Base-by-base conservation (phyloP, 352 stramenopile species). In the Pythium phragmitis region DNA sequence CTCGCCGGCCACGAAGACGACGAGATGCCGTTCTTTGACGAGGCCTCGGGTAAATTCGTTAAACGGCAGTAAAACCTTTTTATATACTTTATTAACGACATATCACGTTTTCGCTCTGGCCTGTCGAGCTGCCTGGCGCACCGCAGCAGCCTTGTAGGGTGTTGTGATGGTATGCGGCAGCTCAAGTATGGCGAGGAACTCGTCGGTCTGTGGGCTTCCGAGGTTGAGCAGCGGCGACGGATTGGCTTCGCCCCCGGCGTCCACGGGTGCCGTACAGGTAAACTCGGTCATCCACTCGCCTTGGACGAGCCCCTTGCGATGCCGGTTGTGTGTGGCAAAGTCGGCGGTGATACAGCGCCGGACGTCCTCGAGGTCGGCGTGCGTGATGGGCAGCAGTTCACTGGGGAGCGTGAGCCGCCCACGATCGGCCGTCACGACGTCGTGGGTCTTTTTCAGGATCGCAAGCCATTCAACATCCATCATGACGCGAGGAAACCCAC, bases 131-230 rank as follows among this genome's bases (percentile, higher is more conserved):
- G 28, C 48, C 5, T 54, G 48, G 14, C 48, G 26, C 4, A 41
- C 39, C 5, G 39, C 53, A 1, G 13, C 23, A 0, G 16, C 53
- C 5, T 28, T 23, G 67, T 89, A 98, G 17, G 96, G 93, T 19
- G 91, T 72, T 7, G 97, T 99, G 7, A 98, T 78, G 7, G 91
- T 80, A 63, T 99, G 97, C 19, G 82, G 77, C 23, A 99, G 75
- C 62, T 96, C 89, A 21, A 99, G 73, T 47, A 98, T 69, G 42
- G 88, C 72, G 51, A 99, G 67, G 21, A 99, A 74, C 54, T 84
- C 52, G 72, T 99, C 97, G 0, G 96, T 99, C 65, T 99, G 96
- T 12, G 94, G 96, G 66, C 98, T 99, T 2, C 96, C 95, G 1
- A 56, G 33, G 66, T 70, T 34, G 65, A 57, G 36, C 51, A 57